Percentiles rank a stretch among this genome's conserved stretches.
Conservation (phyloP, 2,329 filamentous ascomycete genomes). For the Anthostomella pinea region DNA sequence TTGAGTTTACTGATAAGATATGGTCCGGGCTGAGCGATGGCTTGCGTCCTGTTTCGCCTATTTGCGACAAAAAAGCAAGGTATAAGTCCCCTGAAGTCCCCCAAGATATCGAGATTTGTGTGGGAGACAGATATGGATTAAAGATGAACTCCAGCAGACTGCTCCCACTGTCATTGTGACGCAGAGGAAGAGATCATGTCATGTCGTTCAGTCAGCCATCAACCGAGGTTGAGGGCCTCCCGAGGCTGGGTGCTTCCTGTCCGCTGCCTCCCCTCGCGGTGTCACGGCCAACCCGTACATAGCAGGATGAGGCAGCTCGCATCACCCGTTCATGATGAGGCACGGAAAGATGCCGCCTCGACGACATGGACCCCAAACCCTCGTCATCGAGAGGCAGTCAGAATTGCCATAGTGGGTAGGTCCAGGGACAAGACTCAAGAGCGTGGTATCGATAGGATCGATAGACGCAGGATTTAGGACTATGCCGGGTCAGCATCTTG, state of each 20-base stretch:
- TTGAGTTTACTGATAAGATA: not conserved
- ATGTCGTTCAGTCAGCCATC: not conserved
- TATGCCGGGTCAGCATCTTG: conserved; percentile 1
- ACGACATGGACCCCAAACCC: no score
- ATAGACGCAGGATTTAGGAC: not conserved
- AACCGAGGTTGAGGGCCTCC: not conserved
- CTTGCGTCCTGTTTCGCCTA: not conserved
- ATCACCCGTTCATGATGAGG: not conserved
- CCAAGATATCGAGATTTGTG: not conserved
- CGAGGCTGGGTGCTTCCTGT: not conserved
- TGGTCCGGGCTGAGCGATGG: not conserved
- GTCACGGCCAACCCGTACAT: no score
- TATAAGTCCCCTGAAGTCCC: no score
- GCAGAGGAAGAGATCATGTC: not conserved
- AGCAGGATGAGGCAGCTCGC: not conserved
- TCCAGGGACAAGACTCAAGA: not conserved
- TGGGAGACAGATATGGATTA: not conserved
- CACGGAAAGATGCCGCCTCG: no score
- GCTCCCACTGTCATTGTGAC: not conserved
- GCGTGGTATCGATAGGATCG: not conserved
- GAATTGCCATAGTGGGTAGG: no score
- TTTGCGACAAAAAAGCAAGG: not conserved
- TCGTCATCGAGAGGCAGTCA: no score
- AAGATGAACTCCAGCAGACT: no score
- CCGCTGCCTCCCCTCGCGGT: not conserved